Evolutionary conservation across 768 basidiomycete genomes (phyloP).

Genomic region (Boletus subparvulus): DNA sequence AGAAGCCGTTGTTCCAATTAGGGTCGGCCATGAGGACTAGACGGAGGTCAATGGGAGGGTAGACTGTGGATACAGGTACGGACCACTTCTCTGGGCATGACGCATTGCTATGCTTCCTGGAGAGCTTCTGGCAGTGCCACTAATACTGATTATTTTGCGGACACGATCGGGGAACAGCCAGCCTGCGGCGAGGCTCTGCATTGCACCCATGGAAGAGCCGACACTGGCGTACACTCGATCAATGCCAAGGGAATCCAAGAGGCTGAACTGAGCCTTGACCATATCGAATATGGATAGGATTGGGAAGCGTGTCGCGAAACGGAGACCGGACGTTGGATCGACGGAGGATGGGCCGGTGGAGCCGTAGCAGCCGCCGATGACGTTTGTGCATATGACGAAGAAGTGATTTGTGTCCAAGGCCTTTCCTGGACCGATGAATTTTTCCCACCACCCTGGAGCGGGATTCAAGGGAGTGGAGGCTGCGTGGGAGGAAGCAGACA

Average conservation of each 20-base stretch:
- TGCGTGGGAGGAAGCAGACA: conserved; percentile 95
- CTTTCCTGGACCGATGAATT: conserved; percentile 94
- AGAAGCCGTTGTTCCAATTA: conserved; percentile 99
- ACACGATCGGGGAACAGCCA: conserved; percentile 90
- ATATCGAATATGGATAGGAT: conserved; percentile 94
- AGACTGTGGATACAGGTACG: neutral
- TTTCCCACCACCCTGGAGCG: conserved; percentile 96
- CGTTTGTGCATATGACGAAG: conserved; percentile 95
- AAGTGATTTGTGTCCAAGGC: conserved; percentile 90
- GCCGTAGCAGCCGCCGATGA: conserved; percentile 96
- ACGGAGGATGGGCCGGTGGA: conserved; percentile 91
- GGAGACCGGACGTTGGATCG: conserved; percentile 63
- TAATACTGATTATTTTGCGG: conserved; percentile 89
- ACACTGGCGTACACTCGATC: conserved; percentile 89
- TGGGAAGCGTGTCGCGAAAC: conserved; percentile 90
- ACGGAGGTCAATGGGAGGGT: conserved; percentile 1
- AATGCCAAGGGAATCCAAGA: conserved; percentile 84
- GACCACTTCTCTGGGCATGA: conserved; percentile 94
- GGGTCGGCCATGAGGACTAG: conserved; percentile 98
- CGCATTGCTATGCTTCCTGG: conserved; percentile 94
- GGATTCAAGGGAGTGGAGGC: conserved; percentile 77
- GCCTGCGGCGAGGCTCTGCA: conserved; percentile 96
- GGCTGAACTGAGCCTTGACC: conserved; percentile 87
- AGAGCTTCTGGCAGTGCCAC: conserved; percentile 89
- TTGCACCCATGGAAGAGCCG: conserved; percentile 95